Evolutionary conservation across 2,329 filamentous ascomycete species (phyloP).

Genomic region (Fusarium scirpi): DNA sequence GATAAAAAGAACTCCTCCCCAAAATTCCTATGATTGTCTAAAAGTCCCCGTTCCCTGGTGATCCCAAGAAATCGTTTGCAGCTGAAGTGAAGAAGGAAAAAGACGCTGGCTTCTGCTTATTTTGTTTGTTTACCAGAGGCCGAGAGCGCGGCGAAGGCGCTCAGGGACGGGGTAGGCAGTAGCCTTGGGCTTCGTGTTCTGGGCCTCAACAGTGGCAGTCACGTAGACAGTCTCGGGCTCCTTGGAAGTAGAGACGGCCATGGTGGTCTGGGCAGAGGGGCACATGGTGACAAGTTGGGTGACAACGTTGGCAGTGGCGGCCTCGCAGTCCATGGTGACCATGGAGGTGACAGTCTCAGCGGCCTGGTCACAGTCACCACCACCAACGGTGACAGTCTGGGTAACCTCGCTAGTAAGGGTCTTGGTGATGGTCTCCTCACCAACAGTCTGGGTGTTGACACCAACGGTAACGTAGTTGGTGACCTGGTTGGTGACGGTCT

Average conservation of each 20-base stretch:
- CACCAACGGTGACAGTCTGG: constrained; percentile 24
- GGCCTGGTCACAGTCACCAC: constrained; percentile 14
- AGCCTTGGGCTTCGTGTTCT: constrained; percentile 15
- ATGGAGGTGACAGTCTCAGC: constrained; percentile 20
- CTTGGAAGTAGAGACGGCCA: constrained; percentile 38
- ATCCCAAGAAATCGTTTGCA: constrained; percentile 1
- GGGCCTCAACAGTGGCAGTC: constrained; percentile 38
- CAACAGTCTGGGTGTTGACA: neutral
- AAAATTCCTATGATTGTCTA: constrained; percentile 13
- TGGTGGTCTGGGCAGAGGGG: constrained; percentile 31
- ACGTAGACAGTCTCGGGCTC: constrained; percentile 45
- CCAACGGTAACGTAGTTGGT: neutral
- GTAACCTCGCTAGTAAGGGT: constrained; percentile 37
- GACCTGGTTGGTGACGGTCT: constrained; percentile 25
- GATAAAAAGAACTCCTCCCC: constrained; percentile 15
- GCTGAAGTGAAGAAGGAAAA: constrained; percentile 18
- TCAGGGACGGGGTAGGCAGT: constrained; percentile 20
- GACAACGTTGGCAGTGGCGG: neutral
- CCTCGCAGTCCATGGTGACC: neutral
- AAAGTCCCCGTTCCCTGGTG: neutral
- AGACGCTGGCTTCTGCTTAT: neutral
- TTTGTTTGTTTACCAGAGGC: constrained; percentile 27
- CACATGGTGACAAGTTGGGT: constrained; percentile 28
- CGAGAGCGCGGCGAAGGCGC: constrained; percentile 40
- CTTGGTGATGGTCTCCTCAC: constrained; percentile 36